Conservation (phyloP, 1,284 basidiomycete genomes). For the Ceratobasidium sp. region DNA sequence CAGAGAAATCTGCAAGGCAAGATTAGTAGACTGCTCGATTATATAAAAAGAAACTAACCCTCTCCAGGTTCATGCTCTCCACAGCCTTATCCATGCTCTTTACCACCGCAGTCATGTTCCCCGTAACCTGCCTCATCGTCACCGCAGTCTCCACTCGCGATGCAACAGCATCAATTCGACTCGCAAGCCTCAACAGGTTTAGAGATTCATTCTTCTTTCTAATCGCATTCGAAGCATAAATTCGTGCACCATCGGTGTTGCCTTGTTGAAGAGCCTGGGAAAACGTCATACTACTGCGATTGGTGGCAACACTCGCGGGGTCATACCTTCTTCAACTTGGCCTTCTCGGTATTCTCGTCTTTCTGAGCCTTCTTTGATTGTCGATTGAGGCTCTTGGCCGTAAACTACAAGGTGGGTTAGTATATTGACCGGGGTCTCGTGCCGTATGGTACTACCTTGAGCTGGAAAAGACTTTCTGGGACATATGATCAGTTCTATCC, state of each 20-base stretch:
- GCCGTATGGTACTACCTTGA: slow-evolving; percentile 70
- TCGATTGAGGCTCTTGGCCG: slow-evolving; percentile 88
- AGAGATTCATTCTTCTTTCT: slow-evolving; percentile 97
- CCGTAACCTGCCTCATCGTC: slow-evolving; percentile 91
- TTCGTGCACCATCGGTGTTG: slow-evolving; percentile 97
- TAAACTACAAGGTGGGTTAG: slow-evolving; percentile 71
- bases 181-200: slow-evolving; percentile 87
- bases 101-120: slow-evolving; percentile 96
- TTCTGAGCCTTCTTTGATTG: slow-evolving; percentile 97
- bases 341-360: slow-evolving; percentile 87
- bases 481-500: slow-evolving; percentile 15
- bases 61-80: slow-evolving; percentile 99
- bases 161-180: slow-evolving; percentile 95
- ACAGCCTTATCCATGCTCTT: slow-evolving; percentile 99
- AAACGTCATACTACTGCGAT: background rate
- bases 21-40: slow-evolving; percentile 25
- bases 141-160: slow-evolving; percentile 99
- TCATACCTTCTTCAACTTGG: slow-evolving; percentile 88
- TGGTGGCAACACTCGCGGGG: background rate
- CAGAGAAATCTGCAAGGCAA: slow-evolving; percentile 80
- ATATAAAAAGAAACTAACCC: slow-evolving; percentile 65
- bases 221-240: slow-evolving; percentile 98
- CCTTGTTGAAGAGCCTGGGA: slow-evolving; percentile 93
- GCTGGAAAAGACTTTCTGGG: slow-evolving; percentile 92
- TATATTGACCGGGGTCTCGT: slow-evolving; percentile 26